These are phyloP conservation scores for Trichopus zeylanicus DNA, from an alignment of 116 monocot genomes.

Conservation along the genomic window DNA sequence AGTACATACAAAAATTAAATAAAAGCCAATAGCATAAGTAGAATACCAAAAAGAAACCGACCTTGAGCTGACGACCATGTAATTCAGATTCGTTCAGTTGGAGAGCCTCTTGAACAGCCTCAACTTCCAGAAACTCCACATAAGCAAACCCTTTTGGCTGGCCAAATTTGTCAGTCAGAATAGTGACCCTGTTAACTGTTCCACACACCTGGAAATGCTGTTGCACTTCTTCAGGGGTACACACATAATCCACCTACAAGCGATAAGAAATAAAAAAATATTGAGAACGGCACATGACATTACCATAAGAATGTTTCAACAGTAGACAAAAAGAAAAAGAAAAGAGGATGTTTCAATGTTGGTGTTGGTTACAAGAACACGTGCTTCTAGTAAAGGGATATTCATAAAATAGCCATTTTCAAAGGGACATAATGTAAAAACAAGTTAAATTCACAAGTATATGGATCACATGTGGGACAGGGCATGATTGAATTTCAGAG, in stretches of 20 bases:
- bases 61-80: slow-evolving; percentile 82
- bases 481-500: no score
- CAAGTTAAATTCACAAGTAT: no score
- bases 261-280: not conserved
- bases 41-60: not conserved
- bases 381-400: no score
- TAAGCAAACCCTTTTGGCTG: slow-evolving; percentile 85
- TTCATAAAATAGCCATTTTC: no score
- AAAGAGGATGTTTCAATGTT: no score
- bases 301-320: no score
- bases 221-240: slow-evolving; percentile 92
- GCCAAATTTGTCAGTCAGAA: slow-evolving; percentile 75
- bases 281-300: no score
- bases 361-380: no score
- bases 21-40: not conserved
- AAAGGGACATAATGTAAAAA: no score
- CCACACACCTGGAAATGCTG: slow-evolving; percentile 88
- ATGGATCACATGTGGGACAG: no score
- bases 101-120: slow-evolving; percentile 77
- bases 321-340: no score
- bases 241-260: slow-evolving; percentile 73
- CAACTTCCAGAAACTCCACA: slow-evolving; percentile 73
- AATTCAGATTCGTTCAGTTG: slow-evolving; percentile 67
- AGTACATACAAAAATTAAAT: not conserved
- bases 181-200: slow-evolving; percentile 90